These are phyloP conservation scores for Citrus cavaleriei DNA, from an alignment of 345 rosid genomes.

Conservation along the genomic window DNA sequence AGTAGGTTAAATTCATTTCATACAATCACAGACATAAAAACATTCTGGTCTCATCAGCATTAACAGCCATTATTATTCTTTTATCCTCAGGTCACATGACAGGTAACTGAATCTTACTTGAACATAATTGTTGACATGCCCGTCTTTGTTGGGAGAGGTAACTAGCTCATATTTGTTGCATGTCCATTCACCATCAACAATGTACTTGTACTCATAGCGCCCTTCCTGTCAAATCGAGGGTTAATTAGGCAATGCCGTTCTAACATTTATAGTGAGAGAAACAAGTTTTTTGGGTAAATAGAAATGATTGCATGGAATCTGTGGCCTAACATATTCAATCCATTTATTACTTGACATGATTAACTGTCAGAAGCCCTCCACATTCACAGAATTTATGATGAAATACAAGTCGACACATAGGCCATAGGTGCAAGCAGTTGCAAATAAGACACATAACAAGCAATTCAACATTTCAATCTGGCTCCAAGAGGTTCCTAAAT, in stretches of 20 bases:
- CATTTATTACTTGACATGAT: background rate
- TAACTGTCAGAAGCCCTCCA: background rate
- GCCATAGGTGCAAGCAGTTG: background rate
- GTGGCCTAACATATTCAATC: background rate
- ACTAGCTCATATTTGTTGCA: slow-evolving; percentile 54
- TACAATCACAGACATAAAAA: background rate
- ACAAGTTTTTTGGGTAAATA: too few relatives aligned
- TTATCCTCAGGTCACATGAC: background rate
- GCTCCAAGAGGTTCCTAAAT: background rate
- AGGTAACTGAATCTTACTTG: slow-evolving; percentile 38
- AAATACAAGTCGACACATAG: background rate
- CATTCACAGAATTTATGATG: background rate
- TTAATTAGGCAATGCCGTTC: background rate
- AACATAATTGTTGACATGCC: slow-evolving; percentile 74
- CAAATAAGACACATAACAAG: background rate
- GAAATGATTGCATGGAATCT: background rate
- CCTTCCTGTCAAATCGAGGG: slow-evolving; percentile 67
- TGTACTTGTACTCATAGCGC: slow-evolving; percentile 82
- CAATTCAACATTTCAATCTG: background rate
- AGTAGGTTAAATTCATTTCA: background rate
- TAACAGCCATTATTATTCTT: background rate
- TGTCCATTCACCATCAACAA: slow-evolving; percentile 79
- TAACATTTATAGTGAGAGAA: background rate
- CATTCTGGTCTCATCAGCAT: background rate
- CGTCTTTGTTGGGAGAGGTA: slow-evolving; percentile 68